A percentile compares a stretch with the other conserved stretches of the same genome.
Conservation (phyloP, 108 stramenopile genomes). For the Aurantiochytrium sp. region DNA sequence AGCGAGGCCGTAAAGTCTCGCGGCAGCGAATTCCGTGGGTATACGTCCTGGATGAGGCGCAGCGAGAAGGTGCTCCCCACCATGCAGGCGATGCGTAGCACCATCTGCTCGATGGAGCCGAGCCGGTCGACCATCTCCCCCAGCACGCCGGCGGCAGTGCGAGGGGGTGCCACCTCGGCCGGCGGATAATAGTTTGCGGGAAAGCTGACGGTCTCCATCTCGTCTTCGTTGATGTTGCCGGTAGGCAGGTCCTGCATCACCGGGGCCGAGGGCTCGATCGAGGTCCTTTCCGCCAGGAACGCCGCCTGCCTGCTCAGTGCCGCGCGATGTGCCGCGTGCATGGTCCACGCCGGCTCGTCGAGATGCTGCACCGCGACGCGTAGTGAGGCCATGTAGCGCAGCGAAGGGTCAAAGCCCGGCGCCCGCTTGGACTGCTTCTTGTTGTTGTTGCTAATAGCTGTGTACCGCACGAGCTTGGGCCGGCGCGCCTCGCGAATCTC, state of each 20-base stretch:
- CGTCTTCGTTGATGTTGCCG: not conserved
- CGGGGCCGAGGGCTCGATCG: not conserved
- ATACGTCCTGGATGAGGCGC: not conserved
- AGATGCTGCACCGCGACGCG: not conserved
- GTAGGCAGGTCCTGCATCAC: not conserved
- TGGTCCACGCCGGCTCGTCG: slow-evolving; percentile 8
- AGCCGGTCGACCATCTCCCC: slow-evolving; percentile 31
- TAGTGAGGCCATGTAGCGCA: not conserved
- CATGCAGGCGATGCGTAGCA: slow-evolving; percentile 31
- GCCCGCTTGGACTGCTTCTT: not conserved
- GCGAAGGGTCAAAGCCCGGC: not conserved
- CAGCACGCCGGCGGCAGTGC: not conserved
- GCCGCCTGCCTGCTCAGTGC: not conserved
- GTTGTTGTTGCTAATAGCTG: not conserved
- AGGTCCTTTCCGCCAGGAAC: not conserved
- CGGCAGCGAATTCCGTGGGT: not conserved
- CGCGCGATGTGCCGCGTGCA: slow-evolving; percentile 10
- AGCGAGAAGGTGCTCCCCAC: slow-evolving; percentile 21
- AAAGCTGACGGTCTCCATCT: slow-evolving; percentile 5
- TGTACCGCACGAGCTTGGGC: not conserved
- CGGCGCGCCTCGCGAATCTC: not conserved
- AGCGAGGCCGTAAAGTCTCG: not conserved
- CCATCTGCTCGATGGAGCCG: slow-evolving; percentile 16
- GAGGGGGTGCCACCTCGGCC: not conserved
- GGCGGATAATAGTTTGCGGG: not conserved